phyloP scores from a whole-genome alignment of 371 early-diverging fungal genomes.

The Mortierella sp. region DNA sequence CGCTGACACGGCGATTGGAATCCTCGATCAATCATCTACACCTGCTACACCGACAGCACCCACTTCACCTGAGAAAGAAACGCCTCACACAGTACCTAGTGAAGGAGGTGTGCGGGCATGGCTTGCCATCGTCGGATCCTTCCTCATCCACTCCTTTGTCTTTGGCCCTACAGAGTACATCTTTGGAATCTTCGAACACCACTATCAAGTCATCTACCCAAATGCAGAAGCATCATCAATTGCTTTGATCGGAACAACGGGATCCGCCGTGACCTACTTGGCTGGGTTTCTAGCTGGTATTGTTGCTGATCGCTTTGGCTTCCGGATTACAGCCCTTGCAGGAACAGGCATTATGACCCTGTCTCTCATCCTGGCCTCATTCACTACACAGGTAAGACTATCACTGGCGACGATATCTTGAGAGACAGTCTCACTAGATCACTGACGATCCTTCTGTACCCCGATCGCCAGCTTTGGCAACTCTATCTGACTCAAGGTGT shows the following conservation, averaged over 20 bases:
- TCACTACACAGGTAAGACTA: constrained; percentile 30
- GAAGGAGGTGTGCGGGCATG: constrained; percentile 40
- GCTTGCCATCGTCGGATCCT: constrained; percentile 42
- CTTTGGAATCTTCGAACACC: constrained; percentile 47
- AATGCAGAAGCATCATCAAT: constrained; percentile 34
- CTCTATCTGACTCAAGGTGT: constrained; percentile 44
- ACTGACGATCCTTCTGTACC: neutral
- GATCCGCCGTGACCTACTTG: constrained; percentile 45
- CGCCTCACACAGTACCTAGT: neutral
- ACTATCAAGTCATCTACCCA: constrained; percentile 31
- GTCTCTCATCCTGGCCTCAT: constrained; percentile 38
- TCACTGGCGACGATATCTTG: neutral
- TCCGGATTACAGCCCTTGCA: constrained; percentile 23
- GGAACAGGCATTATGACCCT: constrained; percentile 37
- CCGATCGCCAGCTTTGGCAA: constrained; percentile 36
- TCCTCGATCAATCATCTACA: neutral
- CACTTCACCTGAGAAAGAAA: neutral
- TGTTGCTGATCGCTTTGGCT: constrained; percentile 49
- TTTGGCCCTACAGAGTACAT: constrained; percentile 50
- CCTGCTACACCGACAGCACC: neutral
- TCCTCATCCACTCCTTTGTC: constrained; percentile 41
- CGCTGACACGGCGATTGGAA: neutral
- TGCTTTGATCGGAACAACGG: constrained; percentile 47
- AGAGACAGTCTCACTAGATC: neutral
- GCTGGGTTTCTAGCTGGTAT: constrained; percentile 45